Percentiles rank a stretch among this genome's conserved stretches.
Conservation (phyloP, 139 green algal genomes). For the Chlamydomonas sp. region DNA sequence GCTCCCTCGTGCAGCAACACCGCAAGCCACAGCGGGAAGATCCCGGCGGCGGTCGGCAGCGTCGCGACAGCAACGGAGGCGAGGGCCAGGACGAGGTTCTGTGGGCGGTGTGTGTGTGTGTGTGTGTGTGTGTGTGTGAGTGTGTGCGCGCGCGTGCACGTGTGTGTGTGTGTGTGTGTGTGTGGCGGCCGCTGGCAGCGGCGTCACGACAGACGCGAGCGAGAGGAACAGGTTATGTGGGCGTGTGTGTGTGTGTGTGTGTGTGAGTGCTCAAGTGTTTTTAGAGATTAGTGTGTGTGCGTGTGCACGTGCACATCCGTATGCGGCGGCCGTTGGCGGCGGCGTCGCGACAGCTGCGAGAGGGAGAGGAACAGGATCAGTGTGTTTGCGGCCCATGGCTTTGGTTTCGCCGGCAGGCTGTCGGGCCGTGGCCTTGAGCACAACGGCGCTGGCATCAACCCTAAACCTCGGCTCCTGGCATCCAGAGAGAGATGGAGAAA, state of each 20-base stretch:
- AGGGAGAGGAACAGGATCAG: too few relatives aligned
- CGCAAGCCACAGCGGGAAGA: conserved; percentile 82
- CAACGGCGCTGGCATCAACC: too few relatives aligned
- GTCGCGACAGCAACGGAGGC: conserved; percentile 58
- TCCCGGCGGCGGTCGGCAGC: conserved; percentile 64
- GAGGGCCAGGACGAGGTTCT: conserved; percentile 78
- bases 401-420: too few relatives aligned
- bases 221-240: not conserved
- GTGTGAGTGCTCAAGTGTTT: too few relatives aligned
- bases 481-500: too few relatives aligned
- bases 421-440: too few relatives aligned
- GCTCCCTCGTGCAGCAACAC: conserved; percentile 86
- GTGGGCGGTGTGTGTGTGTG: not conserved
- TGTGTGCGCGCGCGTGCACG: not conserved
- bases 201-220: not conserved
- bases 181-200: not conserved
- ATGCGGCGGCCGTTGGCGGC: too few relatives aligned
- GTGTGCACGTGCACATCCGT: too few relatives aligned
- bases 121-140: not conserved
- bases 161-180: not conserved
- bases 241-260: not conserved
- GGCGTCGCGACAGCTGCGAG: too few relatives aligned
- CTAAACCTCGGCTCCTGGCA: too few relatives aligned
- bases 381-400: too few relatives aligned
- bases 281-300: too few relatives aligned